Evolutionary conservation across 1,284 basidiomycete genomes (phyloP).

Genomic region (Termitomyces sp.): DNA sequence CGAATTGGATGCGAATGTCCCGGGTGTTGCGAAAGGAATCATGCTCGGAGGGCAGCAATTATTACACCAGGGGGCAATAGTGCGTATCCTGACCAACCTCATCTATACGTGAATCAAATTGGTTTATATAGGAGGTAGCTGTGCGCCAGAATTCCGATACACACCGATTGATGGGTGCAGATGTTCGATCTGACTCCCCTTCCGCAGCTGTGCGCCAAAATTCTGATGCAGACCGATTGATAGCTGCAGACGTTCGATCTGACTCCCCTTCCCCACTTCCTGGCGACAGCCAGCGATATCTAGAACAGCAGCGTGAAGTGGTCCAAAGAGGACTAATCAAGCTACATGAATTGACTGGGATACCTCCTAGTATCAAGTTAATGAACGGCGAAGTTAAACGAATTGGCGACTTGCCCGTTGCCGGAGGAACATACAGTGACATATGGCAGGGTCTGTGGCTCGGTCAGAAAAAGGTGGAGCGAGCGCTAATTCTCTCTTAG

Average conservation of each 20-base stretch:
- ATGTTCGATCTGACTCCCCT: conserved; percentile 18
- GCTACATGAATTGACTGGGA: conserved; percentile 44
- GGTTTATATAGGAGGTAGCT: conserved; percentile 21
- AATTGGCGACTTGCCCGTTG: conserved; percentile 32
- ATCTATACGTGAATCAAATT: background rate
- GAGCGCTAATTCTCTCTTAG: background rate
- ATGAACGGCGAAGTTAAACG: conserved; percentile 47
- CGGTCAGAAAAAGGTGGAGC: conserved; percentile 38
- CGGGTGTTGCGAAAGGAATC: conserved; percentile 34
- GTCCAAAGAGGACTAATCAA: conserved; percentile 35
- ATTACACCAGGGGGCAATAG: conserved; percentile 4
- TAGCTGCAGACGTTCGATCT: conserved; percentile 13
- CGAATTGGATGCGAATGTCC: conserved; percentile 29
- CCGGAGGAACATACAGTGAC: conserved; percentile 47
- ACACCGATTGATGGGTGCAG: conserved; percentile 8
- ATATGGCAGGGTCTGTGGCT: conserved; percentile 51
- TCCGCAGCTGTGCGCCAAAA: conserved; percentile 27
- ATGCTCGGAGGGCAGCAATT: conserved; percentile 51
- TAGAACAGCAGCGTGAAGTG: conserved; percentile 38
- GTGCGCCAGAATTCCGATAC: conserved; percentile 23
- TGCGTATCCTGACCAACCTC: background rate
- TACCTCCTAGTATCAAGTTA: conserved; percentile 45
- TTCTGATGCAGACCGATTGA: conserved; percentile 7
- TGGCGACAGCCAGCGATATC: conserved; percentile 32
- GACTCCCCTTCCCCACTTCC: conserved; percentile 23